Percentiles rank a stretch among this genome's conserved stretches.
Evolutionary conservation across 179 eudicot species (phyloP).

Genomic region (Heliamphora pulchella): DNA sequence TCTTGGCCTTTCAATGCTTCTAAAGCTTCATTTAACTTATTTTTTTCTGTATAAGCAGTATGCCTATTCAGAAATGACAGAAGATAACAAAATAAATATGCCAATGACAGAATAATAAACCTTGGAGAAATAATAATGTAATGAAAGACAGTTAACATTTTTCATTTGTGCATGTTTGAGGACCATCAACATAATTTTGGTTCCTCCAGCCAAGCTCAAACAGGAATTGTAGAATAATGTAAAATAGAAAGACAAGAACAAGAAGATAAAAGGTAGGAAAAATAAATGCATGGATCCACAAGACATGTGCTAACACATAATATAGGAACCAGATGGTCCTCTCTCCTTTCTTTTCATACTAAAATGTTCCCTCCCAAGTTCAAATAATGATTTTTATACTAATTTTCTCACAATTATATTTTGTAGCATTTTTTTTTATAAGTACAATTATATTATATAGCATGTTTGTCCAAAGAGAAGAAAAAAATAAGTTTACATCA

Average conservation of each 20-base stretch:
- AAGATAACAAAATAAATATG: background rate
- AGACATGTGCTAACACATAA: too few relatives aligned
- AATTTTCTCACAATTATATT: too few relatives aligned
- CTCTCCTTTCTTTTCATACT: too few relatives aligned
- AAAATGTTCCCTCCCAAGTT: too few relatives aligned
- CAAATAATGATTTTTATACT: too few relatives aligned
- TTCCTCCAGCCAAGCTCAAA: background rate
- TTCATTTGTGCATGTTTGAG: background rate
- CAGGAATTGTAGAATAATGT: background rate
- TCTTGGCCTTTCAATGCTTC: constrained; percentile 56
- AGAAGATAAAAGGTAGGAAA: background rate
- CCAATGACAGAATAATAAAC: background rate
- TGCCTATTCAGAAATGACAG: constrained; percentile 39
- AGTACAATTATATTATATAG: background rate
- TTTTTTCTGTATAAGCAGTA: constrained; percentile 83
- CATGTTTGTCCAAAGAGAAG: too few relatives aligned
- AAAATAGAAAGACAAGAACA: background rate
- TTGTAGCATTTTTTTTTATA: too few relatives aligned
- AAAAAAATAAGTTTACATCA: too few relatives aligned
- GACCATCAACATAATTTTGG: background rate
- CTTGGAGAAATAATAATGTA: background rate
- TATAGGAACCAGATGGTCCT: too few relatives aligned
- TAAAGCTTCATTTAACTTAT: constrained; percentile 73
- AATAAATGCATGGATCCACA: background rate
- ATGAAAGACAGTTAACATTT: background rate